A percentile compares a stretch with the other conserved stretches of the same genome.
Evolutionary conservation across 306 rosid genomes (phyloP).

Genomic region (Ormosia emarginata): DNA sequence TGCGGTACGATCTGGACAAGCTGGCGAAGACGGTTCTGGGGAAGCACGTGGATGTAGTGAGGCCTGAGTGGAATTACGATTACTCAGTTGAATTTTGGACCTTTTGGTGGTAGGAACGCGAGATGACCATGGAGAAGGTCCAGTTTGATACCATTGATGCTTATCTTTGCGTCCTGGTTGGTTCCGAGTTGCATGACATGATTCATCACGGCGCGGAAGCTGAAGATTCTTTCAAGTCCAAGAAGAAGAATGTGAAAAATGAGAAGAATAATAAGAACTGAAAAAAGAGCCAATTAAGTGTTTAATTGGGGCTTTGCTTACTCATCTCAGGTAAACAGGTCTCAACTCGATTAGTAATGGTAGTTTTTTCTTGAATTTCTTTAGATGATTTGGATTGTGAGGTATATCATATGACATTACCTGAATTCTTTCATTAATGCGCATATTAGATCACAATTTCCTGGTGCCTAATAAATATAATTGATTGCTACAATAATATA

Average conservation of each 20-base stretch:
- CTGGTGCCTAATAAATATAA: too few relatives aligned
- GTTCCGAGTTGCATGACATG: neutral
- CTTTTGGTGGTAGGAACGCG: neutral
- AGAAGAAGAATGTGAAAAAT: neutral
- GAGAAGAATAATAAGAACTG: neutral
- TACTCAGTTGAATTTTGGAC: too few relatives aligned
- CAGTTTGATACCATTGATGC: conserved; percentile 3
- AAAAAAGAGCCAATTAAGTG: neutral
- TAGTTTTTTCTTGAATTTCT: too few relatives aligned
- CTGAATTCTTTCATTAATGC: too few relatives aligned
- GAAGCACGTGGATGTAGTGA: neutral
- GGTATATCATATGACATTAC: too few relatives aligned
- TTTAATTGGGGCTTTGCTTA: too few relatives aligned
- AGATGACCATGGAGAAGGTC: neutral
- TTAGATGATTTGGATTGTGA: too few relatives aligned
- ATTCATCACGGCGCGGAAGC: neutral
- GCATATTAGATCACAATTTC: too few relatives aligned
- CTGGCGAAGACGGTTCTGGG: conserved; percentile 15
- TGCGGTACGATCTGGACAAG: conserved; percentile 10
- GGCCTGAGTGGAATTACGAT: neutral
- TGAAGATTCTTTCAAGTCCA: neutral
- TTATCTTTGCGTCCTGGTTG: conserved; percentile 15
- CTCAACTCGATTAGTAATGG: too few relatives aligned
- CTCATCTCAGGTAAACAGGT: too few relatives aligned
- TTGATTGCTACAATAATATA: too few relatives aligned